Percentiles rank a stretch among this genome's conserved stretches.
Conservation (phyloP, 2,329 filamentous ascomycete species). For the Didymella exigua region DNA sequence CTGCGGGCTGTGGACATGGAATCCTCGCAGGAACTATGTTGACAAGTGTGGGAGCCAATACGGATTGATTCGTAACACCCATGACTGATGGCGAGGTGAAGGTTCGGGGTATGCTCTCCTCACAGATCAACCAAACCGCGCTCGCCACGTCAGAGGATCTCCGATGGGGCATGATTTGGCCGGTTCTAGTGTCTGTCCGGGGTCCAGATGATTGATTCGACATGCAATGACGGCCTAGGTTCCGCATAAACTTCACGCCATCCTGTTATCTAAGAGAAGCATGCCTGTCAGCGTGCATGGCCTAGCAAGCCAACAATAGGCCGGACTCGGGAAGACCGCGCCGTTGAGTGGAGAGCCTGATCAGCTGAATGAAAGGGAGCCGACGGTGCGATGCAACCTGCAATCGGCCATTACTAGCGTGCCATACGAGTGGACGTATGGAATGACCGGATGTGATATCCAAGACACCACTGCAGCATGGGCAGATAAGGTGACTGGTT, state of each 20-base stretch:
- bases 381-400: conserved; percentile 47
- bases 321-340: conserved; percentile 46
- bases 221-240: conserved; percentile 52
- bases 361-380: conserved; percentile 47
- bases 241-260: conserved; percentile 52
- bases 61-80: conserved; percentile 40
- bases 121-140: conserved; percentile 52
- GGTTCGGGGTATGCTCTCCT: conserved; percentile 46
- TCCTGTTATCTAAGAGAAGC: conserved; percentile 49
- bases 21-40: conserved; percentile 37
- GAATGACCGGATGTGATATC: conserved; percentile 46
- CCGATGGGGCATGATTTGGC: conserved; percentile 55
- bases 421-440: conserved; percentile 41
- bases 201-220: conserved; percentile 52
- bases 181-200: conserved; percentile 53
- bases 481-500: conserved; percentile 57
- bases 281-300: conserved; percentile 52
- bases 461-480: conserved; percentile 48
- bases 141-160: conserved; percentile 60
- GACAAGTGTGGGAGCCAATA: conserved; percentile 36
- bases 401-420: conserved; percentile 46
- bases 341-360: conserved; percentile 48
- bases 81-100: conserved; percentile 49
- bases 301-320: conserved; percentile 50
- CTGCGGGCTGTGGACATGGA: conserved; percentile 34